These are phyloP conservation scores for Epichloe sp. DNA, from an alignment of 2,329 filamentous ascomycete species.

Conservation along the genomic window DNA sequence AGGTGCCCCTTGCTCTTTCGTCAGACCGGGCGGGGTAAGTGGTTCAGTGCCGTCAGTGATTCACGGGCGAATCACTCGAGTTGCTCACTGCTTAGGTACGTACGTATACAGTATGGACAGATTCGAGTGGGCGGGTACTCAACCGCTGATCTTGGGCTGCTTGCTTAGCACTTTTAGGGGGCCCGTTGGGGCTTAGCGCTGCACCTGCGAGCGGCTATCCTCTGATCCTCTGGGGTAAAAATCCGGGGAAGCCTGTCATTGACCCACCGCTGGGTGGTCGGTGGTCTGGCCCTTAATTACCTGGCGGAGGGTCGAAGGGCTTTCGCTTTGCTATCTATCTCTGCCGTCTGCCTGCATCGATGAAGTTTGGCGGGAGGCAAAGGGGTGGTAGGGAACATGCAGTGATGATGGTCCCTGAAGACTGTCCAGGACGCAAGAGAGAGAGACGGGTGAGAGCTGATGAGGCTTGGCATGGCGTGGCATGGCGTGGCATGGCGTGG, in stretches of 20 bases:
- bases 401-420: neutral
- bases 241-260: slow-evolving; percentile 14
- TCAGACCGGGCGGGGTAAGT: slow-evolving; percentile 33
- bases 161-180: neutral
- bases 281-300: neutral
- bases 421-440: neutral
- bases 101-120: neutral
- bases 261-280: slow-evolving; percentile 6
- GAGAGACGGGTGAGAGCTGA: neutral
- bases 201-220: slow-evolving; percentile 7
- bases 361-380: neutral
- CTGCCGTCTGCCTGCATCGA: neutral
- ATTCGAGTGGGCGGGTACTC: neutral
- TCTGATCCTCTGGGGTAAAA: slow-evolving; percentile 10
- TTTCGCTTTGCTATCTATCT: neutral
- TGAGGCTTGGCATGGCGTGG: neutral
- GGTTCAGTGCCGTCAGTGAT: slow-evolving; percentile 19
- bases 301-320: neutral
- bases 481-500: neutral
- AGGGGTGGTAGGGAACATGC: neutral
- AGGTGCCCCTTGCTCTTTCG: slow-evolving; percentile 21
- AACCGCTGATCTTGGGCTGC: neutral
- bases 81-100: neutral
- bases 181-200: slow-evolving; percentile 1
- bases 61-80: neutral